Base-by-base conservation (phyloP, 2,329 filamentous ascomycete genomes). In the Sporothrix sp. region DNA sequence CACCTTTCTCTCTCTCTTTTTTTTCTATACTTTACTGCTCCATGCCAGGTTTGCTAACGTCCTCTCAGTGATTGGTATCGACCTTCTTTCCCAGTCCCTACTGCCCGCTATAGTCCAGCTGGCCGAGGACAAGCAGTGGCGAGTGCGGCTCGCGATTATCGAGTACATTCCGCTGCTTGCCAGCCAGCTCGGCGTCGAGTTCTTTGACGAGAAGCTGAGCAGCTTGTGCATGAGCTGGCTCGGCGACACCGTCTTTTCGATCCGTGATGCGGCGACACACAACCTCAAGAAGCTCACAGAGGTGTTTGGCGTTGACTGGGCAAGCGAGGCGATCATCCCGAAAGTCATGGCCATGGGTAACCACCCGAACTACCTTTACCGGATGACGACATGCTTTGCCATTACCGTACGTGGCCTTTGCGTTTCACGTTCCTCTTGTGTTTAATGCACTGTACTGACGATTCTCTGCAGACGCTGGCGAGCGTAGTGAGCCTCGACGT, bases 311-410 rank as follows among this genome's bases (percentile, higher is more conserved):
- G 90, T 97, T 14, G 89, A 95, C 57, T 98, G 93, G 93, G 91
- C 93, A 38, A 94, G 85, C 67, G 87, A 90, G 65, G 89, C 90
- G 42, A 98, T 98, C 63, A 95, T 98, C 60, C 93, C 93, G 54
- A 97, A 97, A 74, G 93, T 98, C 58, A 93, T 95, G 78, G 87
- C 86, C 33, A 97, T 98, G 93, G 93, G 93, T 54, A 87, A 88
- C 64, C 93, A 98, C 67, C 88, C 91, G 55, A 98, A 98, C 73
- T 98, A 98, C 67, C 84, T 98, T 48, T 98, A 98, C 78, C 81
- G 93, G 66, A 98, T 98, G 93, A 98, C 93, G 9, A 98, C 93
- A n/a, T 97, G 91, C 72, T 98, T 98, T 67, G 93, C 93, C 56
- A 94, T 98, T 59, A 46, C 51, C 4, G 51, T 53, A 42, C 7